Evolutionary conservation across 768 basidiomycete species (phyloP), one percentile per base, ranked within the genome.

Genomic region (Russula foetens): DNA sequence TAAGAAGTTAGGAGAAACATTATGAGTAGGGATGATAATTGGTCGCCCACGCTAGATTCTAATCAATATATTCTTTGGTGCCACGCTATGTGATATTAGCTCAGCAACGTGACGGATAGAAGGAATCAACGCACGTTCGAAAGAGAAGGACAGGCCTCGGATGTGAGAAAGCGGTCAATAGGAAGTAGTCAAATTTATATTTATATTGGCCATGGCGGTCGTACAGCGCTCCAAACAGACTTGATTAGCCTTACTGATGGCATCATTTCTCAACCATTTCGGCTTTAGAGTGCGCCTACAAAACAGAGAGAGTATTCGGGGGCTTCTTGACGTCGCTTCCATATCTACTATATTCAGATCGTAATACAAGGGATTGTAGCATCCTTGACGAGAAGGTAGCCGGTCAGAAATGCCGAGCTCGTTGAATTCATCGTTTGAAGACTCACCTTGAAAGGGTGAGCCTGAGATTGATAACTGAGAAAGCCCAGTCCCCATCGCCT

Each of bases 41-140:
- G 21, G 29, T 28, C 29, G 33, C 50, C 15, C 35, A 48, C 51
- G 53, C 29, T 60, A 17, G 63, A 38, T 45, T 61, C 63, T 19
- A 45, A 45, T 64, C 0, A 50, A 66, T 59, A n/a, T 45, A 56
- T 14, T 66, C 65, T 29, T 63, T 49, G 24, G 64, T 61, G 45
- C 61, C 53, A 19, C 39, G 63, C 65, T 66, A 45, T 31, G 35
- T 19, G 54, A 23, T 23, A 43, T 15, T 29, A n/a, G 23, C 31
- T 58, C 14, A 53, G 21, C 4, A 31, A 6, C 9, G 14, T 35
- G 35, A 15, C 17, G 17, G 38, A 17, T 15, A n/a, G n/a, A 23
- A 7, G 11, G 19, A n/a, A n/a, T n/a, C 4, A 23, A 35, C 9
- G 21, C 23, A 60, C 65, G 63, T 60, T 66, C 21, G 65, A 66